Evolutionary conservation across 345 rosid species (phyloP).

Genomic region (Populus pruinosa): DNA sequence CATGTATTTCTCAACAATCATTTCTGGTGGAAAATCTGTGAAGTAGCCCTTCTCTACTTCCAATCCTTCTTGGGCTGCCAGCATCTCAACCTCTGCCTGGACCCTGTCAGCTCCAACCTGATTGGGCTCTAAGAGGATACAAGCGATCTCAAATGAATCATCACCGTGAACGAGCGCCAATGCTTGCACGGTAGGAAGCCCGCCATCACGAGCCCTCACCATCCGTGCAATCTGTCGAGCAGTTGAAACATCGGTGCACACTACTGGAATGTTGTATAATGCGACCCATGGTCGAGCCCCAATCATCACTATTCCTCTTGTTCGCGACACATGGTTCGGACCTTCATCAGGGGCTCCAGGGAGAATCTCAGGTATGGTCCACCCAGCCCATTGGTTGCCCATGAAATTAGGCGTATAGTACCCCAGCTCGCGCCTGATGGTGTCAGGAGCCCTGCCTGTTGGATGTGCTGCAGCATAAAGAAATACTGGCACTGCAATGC

Average conservation of each 20-base stretch:
- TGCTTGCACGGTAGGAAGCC: slow-evolving; percentile 59
- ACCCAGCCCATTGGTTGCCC: slow-evolving; percentile 60
- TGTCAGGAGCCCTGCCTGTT: slow-evolving; percentile 48
- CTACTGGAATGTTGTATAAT: slow-evolving; percentile 46
- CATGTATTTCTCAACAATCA: slow-evolving; percentile 44
- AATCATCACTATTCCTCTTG: slow-evolving; percentile 46
- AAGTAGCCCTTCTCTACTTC: slow-evolving; percentile 59
- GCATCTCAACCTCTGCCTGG: slow-evolving; percentile 46
- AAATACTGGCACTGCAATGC: slow-evolving; percentile 51
- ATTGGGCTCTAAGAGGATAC: slow-evolving; percentile 60
- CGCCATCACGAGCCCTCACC: slow-evolving; percentile 67
- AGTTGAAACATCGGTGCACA: slow-evolving; percentile 36
- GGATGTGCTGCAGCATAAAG: slow-evolving; percentile 61
- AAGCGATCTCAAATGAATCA: slow-evolving; percentile 50
- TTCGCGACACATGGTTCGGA: slow-evolving; percentile 33
- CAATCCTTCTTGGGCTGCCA: slow-evolving; percentile 50
- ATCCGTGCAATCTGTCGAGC: slow-evolving; percentile 45
- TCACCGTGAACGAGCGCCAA: slow-evolving; percentile 49
- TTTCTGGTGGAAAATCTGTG: slow-evolving; percentile 53
- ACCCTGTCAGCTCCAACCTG: slow-evolving; percentile 55
- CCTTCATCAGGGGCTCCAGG: slow-evolving; percentile 45
- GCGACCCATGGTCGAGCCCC: slow-evolving; percentile 58
- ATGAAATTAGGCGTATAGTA: slow-evolving; percentile 57
- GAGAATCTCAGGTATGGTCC: slow-evolving; percentile 38
- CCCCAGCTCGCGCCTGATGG: slow-evolving; percentile 54